phyloP scores from a whole-genome alignment of 352 stramenopile genomes.

The Globisporangium parvum region DNA sequence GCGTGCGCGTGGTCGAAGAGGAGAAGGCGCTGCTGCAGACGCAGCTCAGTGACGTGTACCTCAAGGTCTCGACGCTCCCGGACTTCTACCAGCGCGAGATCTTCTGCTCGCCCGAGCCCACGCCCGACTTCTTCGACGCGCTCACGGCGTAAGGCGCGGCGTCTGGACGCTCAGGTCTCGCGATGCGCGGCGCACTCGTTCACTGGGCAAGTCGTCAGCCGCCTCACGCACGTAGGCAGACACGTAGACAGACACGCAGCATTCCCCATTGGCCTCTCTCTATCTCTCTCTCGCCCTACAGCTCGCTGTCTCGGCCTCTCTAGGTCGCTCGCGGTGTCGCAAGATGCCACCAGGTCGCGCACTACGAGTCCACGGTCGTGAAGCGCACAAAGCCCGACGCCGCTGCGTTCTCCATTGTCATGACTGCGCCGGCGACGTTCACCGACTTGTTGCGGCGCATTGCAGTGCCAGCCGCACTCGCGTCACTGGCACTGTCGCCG shows the following conservation, averaged over 20 bases:
- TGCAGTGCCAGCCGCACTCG: constrained; percentile 2
- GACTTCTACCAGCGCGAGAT: constrained; percentile 85
- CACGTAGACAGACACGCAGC: neutral
- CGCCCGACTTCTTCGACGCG: constrained; percentile 73
- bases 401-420: constrained; percentile 62
- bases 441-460: constrained; percentile 72
- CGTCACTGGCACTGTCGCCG: constrained; percentile 1
- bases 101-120: constrained; percentile 71
- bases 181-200: too few species aligned
- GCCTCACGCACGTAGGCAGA: neutral
- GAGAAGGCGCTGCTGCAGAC: constrained; percentile 70
- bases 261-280: neutral
- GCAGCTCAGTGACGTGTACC: constrained; percentile 59
- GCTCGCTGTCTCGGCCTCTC: neutral
- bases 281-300: neutral
- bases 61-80: constrained; percentile 80
- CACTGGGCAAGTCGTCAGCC: too few species aligned
- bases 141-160: constrained; percentile 35
- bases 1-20: constrained; percentile 45
- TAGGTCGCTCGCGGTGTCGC: too few species aligned
- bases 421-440: constrained; percentile 77
- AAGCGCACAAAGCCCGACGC: constrained; percentile 29
- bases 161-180: too few species aligned
- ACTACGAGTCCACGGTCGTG: constrained; percentile 27
- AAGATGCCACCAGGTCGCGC: too few species aligned